These are phyloP conservation scores for Thelephora ganbajun DNA, from an alignment of 768 basidiomycete species.

Conservation along the genomic window DNA sequence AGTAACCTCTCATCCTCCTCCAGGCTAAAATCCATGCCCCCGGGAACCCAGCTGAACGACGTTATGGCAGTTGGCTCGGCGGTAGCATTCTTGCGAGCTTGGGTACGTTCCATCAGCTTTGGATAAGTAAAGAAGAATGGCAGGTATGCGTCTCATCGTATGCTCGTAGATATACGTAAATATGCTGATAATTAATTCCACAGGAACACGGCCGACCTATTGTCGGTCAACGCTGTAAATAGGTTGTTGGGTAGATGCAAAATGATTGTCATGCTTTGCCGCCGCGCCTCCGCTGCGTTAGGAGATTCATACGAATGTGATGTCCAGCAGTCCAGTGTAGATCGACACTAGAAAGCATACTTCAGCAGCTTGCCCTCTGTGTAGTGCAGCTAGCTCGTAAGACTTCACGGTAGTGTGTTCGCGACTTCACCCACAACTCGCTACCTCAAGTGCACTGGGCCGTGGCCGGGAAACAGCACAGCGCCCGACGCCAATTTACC, in stretches of 20 bases:
- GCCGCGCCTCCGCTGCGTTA: no score
- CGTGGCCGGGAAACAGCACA: no score
- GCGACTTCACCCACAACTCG: no score
- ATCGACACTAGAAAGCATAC: no score
- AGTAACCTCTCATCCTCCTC: conserved; percentile 7
- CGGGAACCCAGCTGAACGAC: conserved; percentile 78
- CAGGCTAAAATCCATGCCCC: conserved; percentile 89
- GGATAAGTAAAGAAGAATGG: conserved; percentile 93
- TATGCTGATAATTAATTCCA: conserved; percentile 1
- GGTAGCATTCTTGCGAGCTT: conserved; percentile 90
- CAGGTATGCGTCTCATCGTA: conserved; percentile 37
- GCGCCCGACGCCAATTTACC: no score
- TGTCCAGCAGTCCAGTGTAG: no score
- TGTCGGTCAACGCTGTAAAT: conserved; percentile 80
- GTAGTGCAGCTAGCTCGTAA: no score
- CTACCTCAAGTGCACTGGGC: no score
- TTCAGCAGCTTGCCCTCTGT: no score
- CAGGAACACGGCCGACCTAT: conserved; percentile 78
- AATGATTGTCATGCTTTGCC: no score
- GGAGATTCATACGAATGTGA: no score
- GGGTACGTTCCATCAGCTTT: conserved; percentile 95
- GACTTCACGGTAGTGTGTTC: no score
- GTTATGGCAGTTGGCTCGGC: conserved; percentile 90
- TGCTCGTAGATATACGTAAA: not conserved
- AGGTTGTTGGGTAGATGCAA: not conserved